Conservation (phyloP, 225 moss, liverwort and hornwort species). For the Pseudisothecium myosuroides region DNA sequence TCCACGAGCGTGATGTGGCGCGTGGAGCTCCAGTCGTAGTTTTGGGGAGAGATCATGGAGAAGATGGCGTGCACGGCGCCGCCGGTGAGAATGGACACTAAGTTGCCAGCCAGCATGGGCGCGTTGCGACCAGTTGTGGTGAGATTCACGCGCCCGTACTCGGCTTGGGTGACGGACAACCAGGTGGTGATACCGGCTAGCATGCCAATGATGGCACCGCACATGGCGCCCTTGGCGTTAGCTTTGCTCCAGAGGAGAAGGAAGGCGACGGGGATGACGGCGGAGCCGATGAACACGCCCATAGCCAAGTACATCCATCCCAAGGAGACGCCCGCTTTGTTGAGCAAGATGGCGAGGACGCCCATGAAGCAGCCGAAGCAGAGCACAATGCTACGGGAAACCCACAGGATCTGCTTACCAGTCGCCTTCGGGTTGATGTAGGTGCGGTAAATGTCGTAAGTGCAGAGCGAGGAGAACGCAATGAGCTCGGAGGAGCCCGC, state of each 20-base stretch:
- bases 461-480: slow-evolving; percentile 82
- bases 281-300: slow-evolving; percentile 93
- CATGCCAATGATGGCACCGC: slow-evolving; percentile 40
- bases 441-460: slow-evolving; percentile 89
- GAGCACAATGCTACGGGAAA: slow-evolving; percentile 55
- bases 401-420: slow-evolving; percentile 64
- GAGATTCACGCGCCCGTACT: slow-evolving; percentile 61
- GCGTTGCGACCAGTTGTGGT: slow-evolving; percentile 75
- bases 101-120: slow-evolving; percentile 82
- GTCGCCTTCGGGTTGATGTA: slow-evolving; percentile 84
- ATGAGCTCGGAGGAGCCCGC: slow-evolving; percentile 92
- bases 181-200: slow-evolving; percentile 50
- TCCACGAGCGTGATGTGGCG: slow-evolving; percentile 75
- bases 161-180: slow-evolving; percentile 42
- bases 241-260: slow-evolving; percentile 86
- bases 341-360: slow-evolving; percentile 64
- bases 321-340: slow-evolving; percentile 68
- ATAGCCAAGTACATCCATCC: slow-evolving; percentile 98
- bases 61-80: slow-evolving; percentile 59
- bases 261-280: slow-evolving; percentile 90
- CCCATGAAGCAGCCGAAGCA: slow-evolving; percentile 80
- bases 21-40: slow-evolving; percentile 77
- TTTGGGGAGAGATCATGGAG: slow-evolving; percentile 49
- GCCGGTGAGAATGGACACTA: slow-evolving; percentile 86
- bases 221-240: slow-evolving; percentile 56